Conservation (phyloP, 768 basidiomycete genomes). For the Rickenella mellea region DNA sequence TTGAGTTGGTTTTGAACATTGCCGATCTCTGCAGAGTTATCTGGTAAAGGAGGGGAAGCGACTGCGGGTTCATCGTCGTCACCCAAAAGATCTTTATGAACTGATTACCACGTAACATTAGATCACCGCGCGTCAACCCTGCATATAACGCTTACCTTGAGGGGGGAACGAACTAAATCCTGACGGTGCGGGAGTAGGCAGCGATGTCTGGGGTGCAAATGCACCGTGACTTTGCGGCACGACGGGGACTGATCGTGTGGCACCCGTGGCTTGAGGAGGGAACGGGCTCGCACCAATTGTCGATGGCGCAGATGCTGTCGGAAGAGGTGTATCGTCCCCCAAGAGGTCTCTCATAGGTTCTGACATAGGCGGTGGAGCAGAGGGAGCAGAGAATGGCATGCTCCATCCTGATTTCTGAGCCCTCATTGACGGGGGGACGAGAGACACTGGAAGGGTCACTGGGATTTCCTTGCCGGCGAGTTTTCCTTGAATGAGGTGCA, state of each 20-base stretch:
- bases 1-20: conserved; percentile 79
- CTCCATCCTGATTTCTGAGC: conserved; percentile 7
- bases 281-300: conserved; percentile 15
- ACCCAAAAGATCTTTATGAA: conserved; percentile 51
- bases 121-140: background rate
- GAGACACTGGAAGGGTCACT: conserved; percentile 50
- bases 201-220: conserved; percentile 9
- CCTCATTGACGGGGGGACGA: conserved; percentile 81
- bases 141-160: conserved; percentile 7
- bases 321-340: conserved; percentile 30
- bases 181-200: conserved; percentile 41
- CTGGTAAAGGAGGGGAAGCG: conserved; percentile 45
- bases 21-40: conserved; percentile 79
- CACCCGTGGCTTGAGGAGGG: conserved; percentile 16
- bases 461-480: conserved; percentile 75
- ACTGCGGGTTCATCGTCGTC: conserved; percentile 58
- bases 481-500: conserved; percentile 86
- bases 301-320: conserved; percentile 19
- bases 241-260: conserved; percentile 22
- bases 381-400: conserved; percentile 19
- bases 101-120: conserved; percentile 1
- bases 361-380: conserved; percentile 26
- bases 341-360: conserved; percentile 35
- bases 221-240: conserved; percentile 1
- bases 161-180: conserved; percentile 20